Evolutionary conservation across 768 basidiomycete species (phyloP).

Genomic region (Hysterangium stoloniferum): DNA sequence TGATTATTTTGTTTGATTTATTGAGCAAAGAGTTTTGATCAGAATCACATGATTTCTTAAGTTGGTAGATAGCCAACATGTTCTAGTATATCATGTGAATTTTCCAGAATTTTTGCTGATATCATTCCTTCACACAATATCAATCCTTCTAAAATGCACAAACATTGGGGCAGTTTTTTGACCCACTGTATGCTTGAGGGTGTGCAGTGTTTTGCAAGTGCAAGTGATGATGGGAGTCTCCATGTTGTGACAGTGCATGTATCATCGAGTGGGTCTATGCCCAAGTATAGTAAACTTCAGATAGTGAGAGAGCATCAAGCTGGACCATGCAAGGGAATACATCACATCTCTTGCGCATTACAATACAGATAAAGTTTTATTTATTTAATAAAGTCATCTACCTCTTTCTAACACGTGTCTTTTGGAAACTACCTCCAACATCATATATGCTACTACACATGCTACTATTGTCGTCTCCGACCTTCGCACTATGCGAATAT

Average conservation of each 20-base stretch:
- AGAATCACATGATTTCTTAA: no score
- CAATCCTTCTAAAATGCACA: no score
- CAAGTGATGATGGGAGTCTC: slow-evolving; percentile 24
- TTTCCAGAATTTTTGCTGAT: no score
- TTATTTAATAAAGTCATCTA: background rate
- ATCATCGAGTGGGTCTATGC: slow-evolving; percentile 55
- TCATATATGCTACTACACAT: slow-evolving; percentile 81
- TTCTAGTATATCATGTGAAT: no score
- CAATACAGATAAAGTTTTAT: slow-evolving; percentile 20
- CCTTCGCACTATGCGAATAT: slow-evolving; percentile 71
- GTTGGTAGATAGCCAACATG: no score
- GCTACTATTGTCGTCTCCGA: slow-evolving; percentile 71
- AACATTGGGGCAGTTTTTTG: no score
- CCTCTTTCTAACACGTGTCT: slow-evolving; percentile 9
- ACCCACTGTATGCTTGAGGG: slow-evolving; percentile 85
- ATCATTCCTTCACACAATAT: no score
- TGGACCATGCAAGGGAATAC: slow-evolving; percentile 69
- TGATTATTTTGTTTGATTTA: no score
- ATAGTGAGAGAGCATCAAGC: slow-evolving; percentile 73
- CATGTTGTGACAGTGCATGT: slow-evolving; percentile 73
- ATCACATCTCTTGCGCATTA: slow-evolving; percentile 81
- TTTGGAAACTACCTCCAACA: slow-evolving; percentile 66
- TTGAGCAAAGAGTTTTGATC: no score
- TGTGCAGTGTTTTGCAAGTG: slow-evolving; percentile 75
- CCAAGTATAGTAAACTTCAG: slow-evolving; percentile 77